A percentile compares a stretch with the other conserved stretches of the same genome.
Evolutionary conservation across 768 basidiomycete genomes (phyloP).

Genomic region (Hygrophorus russula): DNA sequence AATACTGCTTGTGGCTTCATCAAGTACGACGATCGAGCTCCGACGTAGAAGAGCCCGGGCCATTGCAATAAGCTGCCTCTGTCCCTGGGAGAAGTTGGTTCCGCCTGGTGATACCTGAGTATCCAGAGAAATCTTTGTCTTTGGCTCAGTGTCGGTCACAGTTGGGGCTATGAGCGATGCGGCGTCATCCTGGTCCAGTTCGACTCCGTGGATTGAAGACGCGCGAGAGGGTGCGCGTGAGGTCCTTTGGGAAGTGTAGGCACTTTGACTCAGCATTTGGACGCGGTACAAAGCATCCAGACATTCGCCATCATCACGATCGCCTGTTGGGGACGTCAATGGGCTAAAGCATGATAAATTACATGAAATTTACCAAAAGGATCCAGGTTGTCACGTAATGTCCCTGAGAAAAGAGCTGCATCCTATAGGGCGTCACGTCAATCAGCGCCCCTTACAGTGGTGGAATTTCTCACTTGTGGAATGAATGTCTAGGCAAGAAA

Average conservation of each 20-base stretch:
- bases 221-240: conserved; percentile 36
- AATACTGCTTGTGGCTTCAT: conserved; percentile 80
- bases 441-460: background rate
- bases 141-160: conserved; percentile 44
- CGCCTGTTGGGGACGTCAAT: conserved; percentile 26
- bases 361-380: conserved; percentile 40
- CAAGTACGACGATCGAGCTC: conserved; percentile 66
- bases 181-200: conserved; percentile 21
- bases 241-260: conserved; percentile 33
- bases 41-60: conserved; percentile 67
- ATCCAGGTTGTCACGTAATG: conserved; percentile 64
- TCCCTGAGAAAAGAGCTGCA: conserved; percentile 72
- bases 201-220: conserved; percentile 28
- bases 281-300: conserved; percentile 75
- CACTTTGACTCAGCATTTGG: conserved; percentile 52
- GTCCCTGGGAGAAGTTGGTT: conserved; percentile 87
- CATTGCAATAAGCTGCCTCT: conserved; percentile 82
- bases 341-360: background rate
- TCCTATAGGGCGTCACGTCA: conserved; percentile 23
- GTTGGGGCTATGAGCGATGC: conserved; percentile 30
- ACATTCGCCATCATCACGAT: conserved; percentile 72
- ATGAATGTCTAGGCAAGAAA: conserved; percentile 54
- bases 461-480: conserved; percentile 34
- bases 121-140: conserved; percentile 51
- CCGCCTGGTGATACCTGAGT: conserved; percentile 81